Percentiles rank a stretch among this genome's conserved stretches.
Evolutionary conservation across 2,329 filamentous ascomycete species (phyloP).

Genomic region (Fusarium sp.): DNA sequence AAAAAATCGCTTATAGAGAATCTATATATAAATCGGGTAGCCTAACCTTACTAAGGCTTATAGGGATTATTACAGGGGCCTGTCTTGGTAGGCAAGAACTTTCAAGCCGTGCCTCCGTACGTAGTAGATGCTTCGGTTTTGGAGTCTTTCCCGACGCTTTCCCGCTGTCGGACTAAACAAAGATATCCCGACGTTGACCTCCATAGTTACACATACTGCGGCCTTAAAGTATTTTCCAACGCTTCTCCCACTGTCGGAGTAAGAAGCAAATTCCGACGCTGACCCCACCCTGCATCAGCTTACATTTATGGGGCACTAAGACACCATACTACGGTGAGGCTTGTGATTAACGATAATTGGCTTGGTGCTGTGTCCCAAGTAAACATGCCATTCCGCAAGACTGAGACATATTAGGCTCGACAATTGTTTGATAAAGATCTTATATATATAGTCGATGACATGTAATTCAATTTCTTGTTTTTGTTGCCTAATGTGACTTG

Average conservation of each 20-base stretch:
- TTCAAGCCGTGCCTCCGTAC: too few relatives aligned
- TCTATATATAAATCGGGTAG: too few relatives aligned
- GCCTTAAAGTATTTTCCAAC: slow-evolving; percentile 6
- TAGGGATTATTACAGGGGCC: too few relatives aligned
- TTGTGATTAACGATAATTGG: not conserved
- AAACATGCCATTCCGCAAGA: not conserved
- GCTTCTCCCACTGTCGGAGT: slow-evolving; percentile 10
- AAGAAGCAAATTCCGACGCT: not conserved
- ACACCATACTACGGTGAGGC: not conserved
- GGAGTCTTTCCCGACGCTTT: slow-evolving; percentile 6
- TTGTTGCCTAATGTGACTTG: not conserved
- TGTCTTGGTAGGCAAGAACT: too few relatives aligned
- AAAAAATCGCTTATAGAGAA: too few relatives aligned
- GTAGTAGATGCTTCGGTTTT: not conserved
- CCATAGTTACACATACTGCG: not conserved
- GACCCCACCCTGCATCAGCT: not conserved
- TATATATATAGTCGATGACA: not conserved
- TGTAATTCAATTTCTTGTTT: not conserved
- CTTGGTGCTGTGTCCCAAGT: not conserved
- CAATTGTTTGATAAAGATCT: not conserved
- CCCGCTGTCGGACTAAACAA: not conserved
- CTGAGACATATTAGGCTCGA: not conserved
- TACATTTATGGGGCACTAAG: not conserved
- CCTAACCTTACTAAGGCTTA: too few relatives aligned
- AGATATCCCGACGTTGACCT: slow-evolving; percentile 4